phyloP scores from a whole-genome alignment of 2,329 filamentous ascomycete species.

The Pseudopyrenochaeta lycopersici region DNA sequence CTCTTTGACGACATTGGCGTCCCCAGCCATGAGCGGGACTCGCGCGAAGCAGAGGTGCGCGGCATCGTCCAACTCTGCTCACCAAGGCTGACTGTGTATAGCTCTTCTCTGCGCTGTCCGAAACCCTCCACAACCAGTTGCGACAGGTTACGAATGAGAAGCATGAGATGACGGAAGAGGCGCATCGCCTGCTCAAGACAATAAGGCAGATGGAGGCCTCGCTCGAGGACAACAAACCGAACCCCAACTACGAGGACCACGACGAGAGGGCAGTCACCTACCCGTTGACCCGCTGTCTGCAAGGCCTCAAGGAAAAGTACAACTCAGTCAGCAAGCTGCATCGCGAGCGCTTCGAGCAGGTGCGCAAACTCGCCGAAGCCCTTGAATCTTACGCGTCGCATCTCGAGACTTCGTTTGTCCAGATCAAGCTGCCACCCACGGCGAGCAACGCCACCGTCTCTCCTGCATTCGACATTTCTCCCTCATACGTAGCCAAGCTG shows the following conservation, averaged over 20 bases:
- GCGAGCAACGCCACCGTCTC: constrained; percentile 78
- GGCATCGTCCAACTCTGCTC: not conserved
- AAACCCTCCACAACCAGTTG: constrained; percentile 90
- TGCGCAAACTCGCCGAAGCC: constrained; percentile 92
- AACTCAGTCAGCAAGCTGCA: constrained; percentile 81
- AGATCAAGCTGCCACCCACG: constrained; percentile 84
- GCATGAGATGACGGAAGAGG: constrained; percentile 88
- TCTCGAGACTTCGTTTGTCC: constrained; percentile 87
- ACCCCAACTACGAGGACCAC: constrained; percentile 71
- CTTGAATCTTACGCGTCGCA: constrained; percentile 97
- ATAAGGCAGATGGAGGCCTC: constrained; percentile 96
- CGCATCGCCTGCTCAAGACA: constrained; percentile 80
- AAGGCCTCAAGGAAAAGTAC: constrained; percentile 85
- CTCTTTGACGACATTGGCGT: constrained; percentile 98
- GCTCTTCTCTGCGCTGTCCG: constrained; percentile 91
- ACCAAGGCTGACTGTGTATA: constrained; percentile 48
- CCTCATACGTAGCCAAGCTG: constrained; percentile 83
- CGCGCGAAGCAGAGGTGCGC: constrained; percentile 83
- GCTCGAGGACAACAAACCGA: constrained; percentile 76
- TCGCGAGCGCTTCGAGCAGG: constrained; percentile 91
- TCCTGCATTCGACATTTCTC: constrained; percentile 89
- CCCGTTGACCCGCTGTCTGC: constrained; percentile 82
- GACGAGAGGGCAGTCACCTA: constrained; percentile 80
- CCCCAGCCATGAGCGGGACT: constrained; percentile 89
- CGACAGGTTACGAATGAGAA: constrained; percentile 87